Percentiles rank a stretch among this genome's conserved stretches.
Conservation (phyloP, 139 green algal species). For the Tetraselmis chui region DNA sequence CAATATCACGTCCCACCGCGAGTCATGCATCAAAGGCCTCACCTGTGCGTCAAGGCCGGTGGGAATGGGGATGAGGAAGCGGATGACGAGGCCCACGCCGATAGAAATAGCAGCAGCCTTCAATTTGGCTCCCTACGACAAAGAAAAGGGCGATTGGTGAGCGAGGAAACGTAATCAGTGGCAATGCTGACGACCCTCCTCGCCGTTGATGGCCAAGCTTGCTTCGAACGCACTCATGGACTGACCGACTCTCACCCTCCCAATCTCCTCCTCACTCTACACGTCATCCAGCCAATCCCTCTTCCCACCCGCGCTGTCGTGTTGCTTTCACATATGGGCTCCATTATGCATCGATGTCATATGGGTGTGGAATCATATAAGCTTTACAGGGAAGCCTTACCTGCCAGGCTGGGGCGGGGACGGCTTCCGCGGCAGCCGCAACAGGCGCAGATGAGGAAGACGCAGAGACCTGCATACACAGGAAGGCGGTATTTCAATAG, state of each 20-base stretch:
- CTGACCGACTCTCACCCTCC: too few species aligned
- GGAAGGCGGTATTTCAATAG: too few species aligned
- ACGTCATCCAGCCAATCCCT: too few species aligned
- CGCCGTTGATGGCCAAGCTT: background rate
- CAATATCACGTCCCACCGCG: too few species aligned
- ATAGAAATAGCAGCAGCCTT: conserved; percentile 58
- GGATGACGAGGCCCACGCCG: conserved; percentile 66
- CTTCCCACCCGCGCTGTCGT: too few species aligned
- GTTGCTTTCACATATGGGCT: too few species aligned
- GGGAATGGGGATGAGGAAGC: conserved; percentile 80
- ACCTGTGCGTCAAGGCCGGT: conserved; percentile 43
- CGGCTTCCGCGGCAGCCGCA: background rate
- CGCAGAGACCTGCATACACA: background rate
- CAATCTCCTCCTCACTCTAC: too few species aligned
- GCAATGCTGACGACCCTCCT: background rate
- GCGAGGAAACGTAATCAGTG: too few species aligned
- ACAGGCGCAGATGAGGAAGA: background rate
- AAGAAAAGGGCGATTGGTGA: too few species aligned
- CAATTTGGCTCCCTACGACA: conserved; percentile 26
- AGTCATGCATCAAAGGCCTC: background rate
- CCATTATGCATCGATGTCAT: too few species aligned
- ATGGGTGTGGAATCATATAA: background rate
- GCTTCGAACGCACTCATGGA: too few species aligned
- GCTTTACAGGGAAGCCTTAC: background rate
- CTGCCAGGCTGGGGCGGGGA: background rate